Base-by-base conservation (phyloP, 164 flowering plant genomes). In the Santalum album region DNA sequence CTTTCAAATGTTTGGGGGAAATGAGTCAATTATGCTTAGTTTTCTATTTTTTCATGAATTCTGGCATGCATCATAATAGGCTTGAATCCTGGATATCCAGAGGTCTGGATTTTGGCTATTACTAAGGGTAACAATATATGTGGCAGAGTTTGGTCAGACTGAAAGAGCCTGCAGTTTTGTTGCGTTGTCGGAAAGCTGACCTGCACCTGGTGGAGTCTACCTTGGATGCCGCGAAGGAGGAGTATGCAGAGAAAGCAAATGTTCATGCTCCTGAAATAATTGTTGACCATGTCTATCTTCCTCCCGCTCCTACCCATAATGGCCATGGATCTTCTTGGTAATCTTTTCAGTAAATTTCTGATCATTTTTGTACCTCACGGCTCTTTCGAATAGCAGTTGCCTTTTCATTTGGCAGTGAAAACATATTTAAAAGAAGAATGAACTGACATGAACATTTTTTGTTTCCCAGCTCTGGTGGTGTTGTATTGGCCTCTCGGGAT, bases 401-500 rank as follows among this genome's bases (percentile, higher is more conserved):
- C n/a, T 38, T 11, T 9, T 38, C 42, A 11, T 15, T 1, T 38
- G 6, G 42, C 42, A 38, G 9, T 38, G 17, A 38, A n/a, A n/a
- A n/a, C n/a, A n/a, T n/a, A n/a, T n/a, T n/a, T n/a, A n/a, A n/a
- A n/a, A n/a, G n/a, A n/a, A n/a, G n/a, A n/a, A n/a, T n/a, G n/a
- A n/a, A n/a, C n/a, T n/a, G n/a, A n/a, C n/a, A n/a, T n/a, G n/a
- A n/a, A n/a, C n/a, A n/a, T n/a, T n/a, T 43, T 36, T 50, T 39
- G 7, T 29, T 67, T 15, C 70, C 55, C 72, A 89, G 97, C 57
- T 68, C 90, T 69, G 95, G 97, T 52, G 97, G 97, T 56, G 84
- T 89, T 2, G 95, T 89, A 59, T 57, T 89, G 71, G 97, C 92
- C 55, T 89, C 97, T 78, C 79, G 81, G 60, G 97, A 89, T 79